These are phyloP conservation scores for Ilyonectria destructans DNA, from an alignment of 2,329 filamentous ascomycete genomes.

Conservation along the genomic window DNA sequence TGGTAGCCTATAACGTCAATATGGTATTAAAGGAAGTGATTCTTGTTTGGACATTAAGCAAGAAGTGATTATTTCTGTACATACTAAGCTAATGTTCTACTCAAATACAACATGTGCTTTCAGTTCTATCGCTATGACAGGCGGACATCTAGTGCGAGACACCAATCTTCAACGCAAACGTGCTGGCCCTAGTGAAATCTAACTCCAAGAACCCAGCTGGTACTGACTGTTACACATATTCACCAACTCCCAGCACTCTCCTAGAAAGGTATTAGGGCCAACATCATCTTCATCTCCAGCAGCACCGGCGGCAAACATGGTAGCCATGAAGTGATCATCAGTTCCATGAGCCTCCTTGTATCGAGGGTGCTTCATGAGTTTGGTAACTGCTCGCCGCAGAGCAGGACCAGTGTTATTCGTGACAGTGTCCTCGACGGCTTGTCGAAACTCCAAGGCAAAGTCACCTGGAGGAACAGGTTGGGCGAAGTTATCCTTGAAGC, in stretches of 20 bases:
- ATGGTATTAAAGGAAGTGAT: no score
- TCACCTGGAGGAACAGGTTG: constrained; percentile 16
- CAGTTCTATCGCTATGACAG: no score
- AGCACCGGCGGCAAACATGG: constrained; percentile 16
- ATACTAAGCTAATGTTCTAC: no score
- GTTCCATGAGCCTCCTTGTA: constrained; percentile 19
- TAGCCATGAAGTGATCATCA: constrained; percentile 25
- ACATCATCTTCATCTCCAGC: constrained; percentile 11
- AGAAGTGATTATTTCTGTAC: no score
- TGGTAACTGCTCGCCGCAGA: constrained; percentile 6
- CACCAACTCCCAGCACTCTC: constrained; percentile 24
- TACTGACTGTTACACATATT: constrained; percentile 30
- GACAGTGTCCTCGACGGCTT: constrained; percentile 7
- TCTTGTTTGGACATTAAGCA: no score
- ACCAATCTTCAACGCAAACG: no score
- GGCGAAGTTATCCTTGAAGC: constrained; percentile 11
- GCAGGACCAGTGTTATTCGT: constrained; percentile 7
- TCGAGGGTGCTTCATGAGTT: constrained; percentile 19
- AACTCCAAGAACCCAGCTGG: constrained; percentile 15
- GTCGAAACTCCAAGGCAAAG: constrained; percentile 13
- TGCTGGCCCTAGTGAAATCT: no score
- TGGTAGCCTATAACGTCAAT: no score
- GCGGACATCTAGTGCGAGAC: no score
- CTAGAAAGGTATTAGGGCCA: constrained; percentile 6
- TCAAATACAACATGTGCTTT: no score